Percentiles rank a stretch among this genome's conserved stretches.
These are phyloP conservation scores for Aspergillus hiratsukae DNA, from an alignment of 2,329 filamentous ascomycete genomes.

Conservation along the genomic window DNA sequence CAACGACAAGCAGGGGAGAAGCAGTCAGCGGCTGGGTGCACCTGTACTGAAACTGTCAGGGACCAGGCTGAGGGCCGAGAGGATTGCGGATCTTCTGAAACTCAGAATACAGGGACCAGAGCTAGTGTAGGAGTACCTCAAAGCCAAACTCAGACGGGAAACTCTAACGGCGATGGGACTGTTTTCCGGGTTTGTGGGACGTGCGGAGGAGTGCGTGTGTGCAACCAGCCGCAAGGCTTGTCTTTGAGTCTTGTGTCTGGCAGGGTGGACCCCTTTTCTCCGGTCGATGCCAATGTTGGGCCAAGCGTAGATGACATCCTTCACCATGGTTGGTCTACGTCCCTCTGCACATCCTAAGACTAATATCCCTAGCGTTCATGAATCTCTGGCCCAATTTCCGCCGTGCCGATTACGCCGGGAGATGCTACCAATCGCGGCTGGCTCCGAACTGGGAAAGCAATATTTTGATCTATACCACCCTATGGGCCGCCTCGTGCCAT, in stretches of 20 bases:
- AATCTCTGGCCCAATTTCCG: conserved; percentile 1
- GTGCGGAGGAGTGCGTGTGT: not conserved
- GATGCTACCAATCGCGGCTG: conserved; percentile 3
- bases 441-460: not conserved
- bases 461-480: not conserved
- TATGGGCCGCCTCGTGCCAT: conserved; percentile 6
- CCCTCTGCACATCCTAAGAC: not conserved
- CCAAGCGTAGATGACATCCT: not conserved
- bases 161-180: too few species aligned
- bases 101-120: too few species aligned
- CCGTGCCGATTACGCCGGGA: not conserved
- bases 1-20: not conserved
- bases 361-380: not conserved
- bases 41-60: too few species aligned
- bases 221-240: not conserved
- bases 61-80: too few species aligned
- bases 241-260: not conserved
- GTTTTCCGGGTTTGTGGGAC: not conserved
- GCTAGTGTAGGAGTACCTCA: too few species aligned
- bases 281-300: not conserved
- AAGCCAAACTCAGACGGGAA: too few species aligned
- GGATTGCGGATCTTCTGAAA: too few species aligned
- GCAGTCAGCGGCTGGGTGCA: too few species aligned
- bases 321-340: not conserved
- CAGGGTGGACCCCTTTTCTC: conserved; percentile 1